Conservation (phyloP, 441 rosid genomes). For the Biscutella laevigata region DNA sequence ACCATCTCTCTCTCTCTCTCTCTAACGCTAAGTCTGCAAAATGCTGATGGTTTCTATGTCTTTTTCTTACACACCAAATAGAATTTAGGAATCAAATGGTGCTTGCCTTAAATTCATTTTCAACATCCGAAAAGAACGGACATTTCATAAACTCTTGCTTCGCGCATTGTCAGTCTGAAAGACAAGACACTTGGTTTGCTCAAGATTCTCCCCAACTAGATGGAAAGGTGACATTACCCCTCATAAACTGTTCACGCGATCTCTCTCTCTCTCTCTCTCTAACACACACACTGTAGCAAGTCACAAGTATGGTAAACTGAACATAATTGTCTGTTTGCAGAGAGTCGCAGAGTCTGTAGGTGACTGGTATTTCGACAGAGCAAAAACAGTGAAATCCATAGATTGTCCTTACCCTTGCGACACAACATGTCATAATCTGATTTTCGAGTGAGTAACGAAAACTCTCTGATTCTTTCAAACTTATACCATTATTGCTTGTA, state of each 20-base stretch:
- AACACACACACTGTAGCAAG: not conserved
- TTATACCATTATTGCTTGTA: not conserved
- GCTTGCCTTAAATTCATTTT: slow-evolving; percentile 39
- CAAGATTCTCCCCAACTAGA: slow-evolving; percentile 58
- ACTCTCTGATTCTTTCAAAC: slow-evolving; percentile 18
- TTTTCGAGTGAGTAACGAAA: slow-evolving; percentile 34
- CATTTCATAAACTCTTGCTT: slow-evolving; percentile 83
- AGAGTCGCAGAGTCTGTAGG: slow-evolving; percentile 52
- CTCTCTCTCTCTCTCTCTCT: no score
- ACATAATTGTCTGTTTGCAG: slow-evolving; percentile 26
- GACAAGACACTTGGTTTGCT: slow-evolving; percentile 91
- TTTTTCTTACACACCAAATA: slow-evolving; percentile 22
- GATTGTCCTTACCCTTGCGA: slow-evolving; percentile 57
- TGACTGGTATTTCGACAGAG: slow-evolving; percentile 51
- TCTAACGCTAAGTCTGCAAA: not conserved
- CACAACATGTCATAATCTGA: slow-evolving; percentile 44
- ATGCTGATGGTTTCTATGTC: slow-evolving; percentile 2
- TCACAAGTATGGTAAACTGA: not conserved
- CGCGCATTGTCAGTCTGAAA: slow-evolving; percentile 89
- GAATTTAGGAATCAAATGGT: slow-evolving; percentile 80
- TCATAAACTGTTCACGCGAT: not conserved
- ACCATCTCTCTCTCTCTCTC: not conserved
- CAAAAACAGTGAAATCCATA: slow-evolving; percentile 25
- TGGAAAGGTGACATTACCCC: slow-evolving; percentile 43
- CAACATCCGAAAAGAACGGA: slow-evolving; percentile 53